These are phyloP conservation scores for Capsicum pubescens DNA, from an alignment of 257 asterid genomes.

Conservation along the genomic window DNA sequence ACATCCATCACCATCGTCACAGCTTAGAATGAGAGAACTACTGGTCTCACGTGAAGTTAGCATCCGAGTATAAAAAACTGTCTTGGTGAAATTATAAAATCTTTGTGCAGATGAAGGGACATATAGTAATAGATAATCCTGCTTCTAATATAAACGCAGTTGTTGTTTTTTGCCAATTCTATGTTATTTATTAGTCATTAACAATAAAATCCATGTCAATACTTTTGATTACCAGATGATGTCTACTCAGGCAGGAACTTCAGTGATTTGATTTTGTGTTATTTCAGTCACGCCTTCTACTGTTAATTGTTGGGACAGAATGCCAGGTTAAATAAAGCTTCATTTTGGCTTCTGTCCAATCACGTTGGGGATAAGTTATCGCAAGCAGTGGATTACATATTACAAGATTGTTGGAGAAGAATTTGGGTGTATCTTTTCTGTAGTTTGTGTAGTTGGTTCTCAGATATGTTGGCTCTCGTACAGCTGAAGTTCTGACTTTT, in stretches of 20 bases:
- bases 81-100: slow-evolving; percentile 2
- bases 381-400: not conserved
- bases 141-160: not conserved
- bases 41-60: not conserved
- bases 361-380: not conserved
- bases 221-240: not conserved
- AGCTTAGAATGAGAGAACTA: not conserved
- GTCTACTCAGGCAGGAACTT: slow-evolving; percentile 1
- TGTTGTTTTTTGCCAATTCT: not conserved
- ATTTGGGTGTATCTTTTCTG: not conserved
- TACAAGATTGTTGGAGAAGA: not conserved
- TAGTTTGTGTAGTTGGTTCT: not conserved
- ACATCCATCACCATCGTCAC: not conserved
- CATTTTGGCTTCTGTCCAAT: not conserved
- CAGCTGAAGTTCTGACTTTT: not conserved
- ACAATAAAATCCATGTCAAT: slow-evolving; percentile 28
- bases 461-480: slow-evolving; percentile 3
- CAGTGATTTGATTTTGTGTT: not conserved
- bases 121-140: slow-evolving; percentile 10
- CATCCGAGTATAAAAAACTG: not conserved
- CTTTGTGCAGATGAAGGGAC: not conserved
- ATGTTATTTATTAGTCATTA: slow-evolving; percentile 29
- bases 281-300: not conserved
- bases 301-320: not conserved
- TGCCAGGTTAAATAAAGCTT: slow-evolving; percentile 9